A percentile compares a stretch with the other conserved stretches of the same genome.
phyloP scores from a whole-genome alignment of 371 early-diverging fungal species.

The Mortierella sp. region DNA sequence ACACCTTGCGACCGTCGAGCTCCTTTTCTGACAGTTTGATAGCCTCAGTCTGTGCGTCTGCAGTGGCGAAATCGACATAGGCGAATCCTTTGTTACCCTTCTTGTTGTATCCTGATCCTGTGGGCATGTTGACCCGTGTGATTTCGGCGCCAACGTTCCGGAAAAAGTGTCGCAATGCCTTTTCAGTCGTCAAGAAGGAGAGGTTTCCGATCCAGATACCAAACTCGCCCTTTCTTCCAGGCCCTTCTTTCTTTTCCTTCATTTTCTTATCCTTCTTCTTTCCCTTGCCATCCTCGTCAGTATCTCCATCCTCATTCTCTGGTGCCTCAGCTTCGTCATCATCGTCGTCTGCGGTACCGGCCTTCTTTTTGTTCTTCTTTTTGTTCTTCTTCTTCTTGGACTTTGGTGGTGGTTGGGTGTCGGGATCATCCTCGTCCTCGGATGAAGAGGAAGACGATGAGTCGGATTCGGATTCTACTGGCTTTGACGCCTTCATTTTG shows the following conservation, averaged over 20 bases:
- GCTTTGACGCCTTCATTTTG: slow-evolving; percentile 18
- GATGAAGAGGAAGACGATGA: slow-evolving; percentile 28
- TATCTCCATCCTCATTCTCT: slow-evolving; percentile 38
- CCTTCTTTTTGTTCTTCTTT: slow-evolving; percentile 40
- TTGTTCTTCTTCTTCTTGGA: slow-evolving; percentile 54
- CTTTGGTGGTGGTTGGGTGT: slow-evolving; percentile 51
- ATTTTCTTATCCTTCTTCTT: slow-evolving; percentile 48
- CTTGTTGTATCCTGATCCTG: slow-evolving; percentile 59
- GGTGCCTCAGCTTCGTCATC: slow-evolving; percentile 48
- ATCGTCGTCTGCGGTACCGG: slow-evolving; percentile 14
- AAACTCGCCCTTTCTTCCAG: slow-evolving; percentile 58
- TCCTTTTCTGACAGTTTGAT: slow-evolving; percentile 68
- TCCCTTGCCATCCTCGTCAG: slow-evolving; percentile 22
- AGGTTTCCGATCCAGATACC: slow-evolving; percentile 86
- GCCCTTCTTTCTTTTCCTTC: slow-evolving; percentile 53
- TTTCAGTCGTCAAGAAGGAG: slow-evolving; percentile 66
- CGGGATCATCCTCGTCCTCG: slow-evolving; percentile 46
- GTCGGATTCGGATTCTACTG: slow-evolving; percentile 15
- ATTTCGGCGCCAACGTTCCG: slow-evolving; percentile 63
- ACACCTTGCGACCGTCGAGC: slow-evolving; percentile 69
- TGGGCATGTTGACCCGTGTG: slow-evolving; percentile 78
- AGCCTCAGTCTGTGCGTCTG: slow-evolving; percentile 66
- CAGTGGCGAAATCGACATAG: slow-evolving; percentile 73
- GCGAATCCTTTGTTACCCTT: slow-evolving; percentile 75
- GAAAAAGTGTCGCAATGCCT: slow-evolving; percentile 69